Evolutionary conservation across 2,329 filamentous ascomycete species (phyloP).

Genomic region (Westerdykella ornata): DNA sequence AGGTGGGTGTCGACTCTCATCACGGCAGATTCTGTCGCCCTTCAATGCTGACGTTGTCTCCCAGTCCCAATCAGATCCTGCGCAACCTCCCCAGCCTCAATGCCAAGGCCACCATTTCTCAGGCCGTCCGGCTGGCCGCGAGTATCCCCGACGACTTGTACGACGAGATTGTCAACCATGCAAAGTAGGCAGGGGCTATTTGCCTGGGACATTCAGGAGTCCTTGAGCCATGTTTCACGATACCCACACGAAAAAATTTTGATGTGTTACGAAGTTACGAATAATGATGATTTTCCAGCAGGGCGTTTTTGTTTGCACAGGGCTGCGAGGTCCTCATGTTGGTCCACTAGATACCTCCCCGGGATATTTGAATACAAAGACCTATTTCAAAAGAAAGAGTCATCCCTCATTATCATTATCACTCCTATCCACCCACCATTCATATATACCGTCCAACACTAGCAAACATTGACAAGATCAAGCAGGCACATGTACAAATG

Average conservation of each 20-base stretch:
- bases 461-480: no score
- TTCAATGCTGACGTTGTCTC: slow-evolving; percentile 7
- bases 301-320: no score
- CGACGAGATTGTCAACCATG: slow-evolving; percentile 80
- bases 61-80: slow-evolving; percentile 85
- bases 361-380: no score
- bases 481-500: no score
- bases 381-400: no score
- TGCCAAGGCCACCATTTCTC: slow-evolving; percentile 73
- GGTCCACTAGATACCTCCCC: no score
- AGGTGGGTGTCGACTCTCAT: slow-evolving; percentile 56
- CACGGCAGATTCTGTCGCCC: not conserved
- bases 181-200: slow-evolving; percentile 53
- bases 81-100: slow-evolving; percentile 79
- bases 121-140: slow-evolving; percentile 78
- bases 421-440: not conserved
- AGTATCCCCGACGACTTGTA: slow-evolving; percentile 91
- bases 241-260: no score
- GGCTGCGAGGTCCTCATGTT: no score
- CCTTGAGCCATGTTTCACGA: no score
- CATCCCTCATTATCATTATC: not conserved
- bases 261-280: no score
- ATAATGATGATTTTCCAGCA: no score
- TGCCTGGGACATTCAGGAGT: not conserved
- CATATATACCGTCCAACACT: not conserved